Base-by-base conservation (phyloP, 441 rosid genomes). In the Manihot esculenta region DNA sequence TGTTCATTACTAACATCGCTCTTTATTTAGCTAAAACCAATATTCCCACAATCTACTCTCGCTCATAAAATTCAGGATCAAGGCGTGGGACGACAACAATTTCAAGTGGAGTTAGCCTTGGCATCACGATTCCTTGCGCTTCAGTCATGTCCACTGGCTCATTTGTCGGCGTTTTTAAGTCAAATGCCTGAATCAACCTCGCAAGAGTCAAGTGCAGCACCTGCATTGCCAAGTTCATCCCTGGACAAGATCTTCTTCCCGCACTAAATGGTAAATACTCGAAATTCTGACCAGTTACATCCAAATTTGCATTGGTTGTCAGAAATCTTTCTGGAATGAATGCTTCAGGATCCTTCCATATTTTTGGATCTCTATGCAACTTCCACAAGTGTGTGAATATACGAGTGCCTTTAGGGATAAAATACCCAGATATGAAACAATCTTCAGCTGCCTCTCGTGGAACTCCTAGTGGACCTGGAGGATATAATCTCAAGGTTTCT, bases 401-500 rank as follows among this genome's bases (percentile, higher is more conserved):
- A 15, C 64, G 47, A 17, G 64, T 60, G 10, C 64, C 64, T 30
- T 60, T 60, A 10, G 64, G 64, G 35, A 60, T 38, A 38, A 7
- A 60, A 9, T 60, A 17, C 10, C 17, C 47, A 2, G 47, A 60
- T 33, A 60, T 35, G 64, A 17, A 60, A 38, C 64, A 84, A 49
- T 82, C 91, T 64, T 76, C 79, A 68, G 76, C 70, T 51, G 78
- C 80, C 17, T 84, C 86, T 17, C 82, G 76, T 8, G 80, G 84
- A 6, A 85, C 82, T 55, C 77, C 61, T 13, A 84, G 80, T 0
- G 84, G 85, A 61, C 82, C 84, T 10, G 87, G 79, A 51, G 87
- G 86, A 75, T 81, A 83, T 54, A 84, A 26, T 20, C 86, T 82
- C 15, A 84, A 57, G 20, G 90, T 81, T 71, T 83, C 87, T 64